These are phyloP conservation scores for Hypoxylon sp. DNA, from an alignment of 2,329 filamentous ascomycete species.

Conservation along the genomic window DNA sequence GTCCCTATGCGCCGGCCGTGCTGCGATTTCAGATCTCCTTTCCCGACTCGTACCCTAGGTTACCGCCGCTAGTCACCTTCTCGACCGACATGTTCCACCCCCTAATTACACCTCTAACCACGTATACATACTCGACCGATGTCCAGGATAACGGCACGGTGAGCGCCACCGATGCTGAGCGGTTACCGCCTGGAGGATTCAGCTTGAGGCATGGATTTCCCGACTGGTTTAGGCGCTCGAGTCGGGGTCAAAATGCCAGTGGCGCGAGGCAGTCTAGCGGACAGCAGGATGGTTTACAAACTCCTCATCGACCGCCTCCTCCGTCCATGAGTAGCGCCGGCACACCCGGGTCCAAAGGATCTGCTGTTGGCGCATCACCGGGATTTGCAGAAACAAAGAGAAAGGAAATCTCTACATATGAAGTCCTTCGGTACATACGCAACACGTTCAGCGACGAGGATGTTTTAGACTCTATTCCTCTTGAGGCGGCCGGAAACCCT, in stretches of 20 bases:
- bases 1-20: conserved; percentile 89
- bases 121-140: conserved; percentile 90
- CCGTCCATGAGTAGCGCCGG: conserved; percentile 47
- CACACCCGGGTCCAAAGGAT: conserved; percentile 48
- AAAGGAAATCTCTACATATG: conserved; percentile 69
- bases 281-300: conserved; percentile 54
- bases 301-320: conserved; percentile 51
- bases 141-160: conserved; percentile 82
- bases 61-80: conserved; percentile 89
- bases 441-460: conserved; percentile 84
- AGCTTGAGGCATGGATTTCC: conserved; percentile 93
- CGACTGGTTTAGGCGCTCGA: conserved; percentile 82
- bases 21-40: conserved; percentile 93
- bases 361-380: conserved; percentile 52
- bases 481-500: conserved; percentile 88
- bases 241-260: conserved; percentile 57
- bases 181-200: conserved; percentile 89
- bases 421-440: conserved; percentile 84
- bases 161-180: conserved; percentile 85
- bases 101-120: conserved; percentile 91
- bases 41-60: conserved; percentile 81
- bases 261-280: conserved; percentile 60
- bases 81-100: conserved; percentile 95
- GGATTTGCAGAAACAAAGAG: conserved; percentile 61
- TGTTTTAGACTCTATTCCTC: conserved; percentile 82